Conservation (phyloP, 441 rosid species). For the Euphorbia celastroides region DNA sequence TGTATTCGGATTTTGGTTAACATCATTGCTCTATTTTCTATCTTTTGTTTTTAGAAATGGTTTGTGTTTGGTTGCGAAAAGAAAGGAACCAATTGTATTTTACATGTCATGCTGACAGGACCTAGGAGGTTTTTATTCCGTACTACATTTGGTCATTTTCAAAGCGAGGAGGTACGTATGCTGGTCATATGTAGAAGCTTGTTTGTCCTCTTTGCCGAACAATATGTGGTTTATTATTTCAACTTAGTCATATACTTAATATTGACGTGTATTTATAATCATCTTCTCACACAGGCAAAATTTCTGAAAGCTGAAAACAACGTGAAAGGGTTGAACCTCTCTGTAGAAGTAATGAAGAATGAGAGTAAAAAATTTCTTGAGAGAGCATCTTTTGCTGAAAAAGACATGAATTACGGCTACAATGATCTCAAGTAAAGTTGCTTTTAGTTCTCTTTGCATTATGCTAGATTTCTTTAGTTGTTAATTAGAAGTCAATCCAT, state of each 20-base stretch:
- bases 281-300: constrained; percentile 43
- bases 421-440: constrained; percentile 56
- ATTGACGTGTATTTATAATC: neutral
- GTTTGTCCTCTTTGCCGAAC: neutral
- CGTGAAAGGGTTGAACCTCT: constrained; percentile 57
- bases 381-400: constrained; percentile 80
- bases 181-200: constrained; percentile 10
- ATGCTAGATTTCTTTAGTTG: constrained; percentile 9
- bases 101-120: constrained; percentile 38
- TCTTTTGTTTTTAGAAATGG: neutral
- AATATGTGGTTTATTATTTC: neutral
- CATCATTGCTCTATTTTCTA: neutral
- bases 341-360: constrained; percentile 78
- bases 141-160: constrained; percentile 65
- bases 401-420: constrained; percentile 70
- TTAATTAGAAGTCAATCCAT: constrained; percentile 12
- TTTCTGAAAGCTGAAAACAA: constrained; percentile 73
- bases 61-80: neutral
- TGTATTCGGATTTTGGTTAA: neutral
- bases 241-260: neutral
- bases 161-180: constrained; percentile 75
- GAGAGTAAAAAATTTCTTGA: constrained; percentile 80
- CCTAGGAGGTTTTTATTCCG: constrained; percentile 80
- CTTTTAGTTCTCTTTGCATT: constrained; percentile 7
- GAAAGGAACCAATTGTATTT: constrained; percentile 6